phyloP scores from a whole-genome alignment of 140 eudicot species.

The Erigeron philadelphicus region DNA sequence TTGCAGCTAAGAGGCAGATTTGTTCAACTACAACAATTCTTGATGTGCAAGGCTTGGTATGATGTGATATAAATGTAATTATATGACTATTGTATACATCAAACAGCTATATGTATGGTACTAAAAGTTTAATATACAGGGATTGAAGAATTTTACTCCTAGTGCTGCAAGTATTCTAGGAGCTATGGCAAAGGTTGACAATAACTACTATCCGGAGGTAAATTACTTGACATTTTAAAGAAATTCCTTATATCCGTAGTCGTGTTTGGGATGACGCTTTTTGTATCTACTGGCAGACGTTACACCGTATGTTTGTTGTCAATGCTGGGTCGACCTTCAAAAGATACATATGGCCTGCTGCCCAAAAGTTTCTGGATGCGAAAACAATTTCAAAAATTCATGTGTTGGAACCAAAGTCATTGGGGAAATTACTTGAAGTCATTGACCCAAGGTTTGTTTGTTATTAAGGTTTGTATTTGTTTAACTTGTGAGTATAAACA shows the following conservation, averaged over 20 bases:
- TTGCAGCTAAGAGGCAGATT: slow-evolving; percentile 78
- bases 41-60: slow-evolving; percentile 92
- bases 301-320: slow-evolving; percentile 74
- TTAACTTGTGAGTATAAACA: neutral
- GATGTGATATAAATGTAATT: slow-evolving; percentile 31
- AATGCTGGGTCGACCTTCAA: slow-evolving; percentile 80
- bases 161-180: slow-evolving; percentile 74
- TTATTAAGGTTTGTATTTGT: neutral
- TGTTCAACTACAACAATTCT: slow-evolving; percentile 85
- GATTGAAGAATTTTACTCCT: slow-evolving; percentile 69
- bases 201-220: slow-evolving; percentile 88
- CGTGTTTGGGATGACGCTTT: slow-evolving; percentile 2
- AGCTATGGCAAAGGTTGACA: slow-evolving; percentile 79
- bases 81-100: neutral
- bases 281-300: slow-evolving; percentile 48
- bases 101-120: neutral
- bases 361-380: slow-evolving; percentile 71
- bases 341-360: slow-evolving; percentile 93
- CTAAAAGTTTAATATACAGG: slow-evolving; percentile 37
- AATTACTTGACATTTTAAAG: neutral
- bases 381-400: slow-evolving; percentile 76
- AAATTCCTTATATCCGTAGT: neutral
- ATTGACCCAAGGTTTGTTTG: slow-evolving; percentile 61
- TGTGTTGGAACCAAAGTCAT: slow-evolving; percentile 76
- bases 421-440: slow-evolving; percentile 62